Base-by-base conservation (phyloP, 2,329 filamentous ascomycete species). In the Atkinsonella hypoxylon region DNA sequence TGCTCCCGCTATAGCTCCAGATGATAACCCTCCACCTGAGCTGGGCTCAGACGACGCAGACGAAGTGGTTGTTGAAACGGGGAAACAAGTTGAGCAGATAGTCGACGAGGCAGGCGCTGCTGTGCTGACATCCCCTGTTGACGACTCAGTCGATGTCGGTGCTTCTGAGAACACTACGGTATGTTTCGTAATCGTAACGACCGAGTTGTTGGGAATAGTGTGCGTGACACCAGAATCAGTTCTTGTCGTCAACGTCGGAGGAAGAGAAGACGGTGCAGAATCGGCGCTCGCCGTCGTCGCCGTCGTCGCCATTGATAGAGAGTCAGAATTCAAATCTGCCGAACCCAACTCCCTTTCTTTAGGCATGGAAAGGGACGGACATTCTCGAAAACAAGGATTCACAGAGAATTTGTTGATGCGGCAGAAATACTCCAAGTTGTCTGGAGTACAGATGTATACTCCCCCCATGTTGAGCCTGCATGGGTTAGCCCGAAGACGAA, bases 361-460 rank as follows among this genome's bases (percentile, higher is more conserved):
- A 65, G 66, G 51, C 70, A 73, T 7, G 17, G 26, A 32, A 51
- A 54, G 2, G 26, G 30, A 42, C 20, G 49, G 36, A 18, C 41
- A 53, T 10, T 18, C 39, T 10, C 50, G 47, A 3, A 54, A 50
- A 57, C 76, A 78, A 15, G 73, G 67, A 53, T 75, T 59, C 13
- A 65, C 58, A 13, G 62, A 58, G 58, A 70, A 75, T 32, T 55
- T 54, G 55, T 61, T 68, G 45, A 48, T 40, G 13, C 45, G 52
- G 55, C 73, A 77, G 22, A 53, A 47, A 55, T 70, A 75, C 54
- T 63, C 73, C 31, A 47, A 32, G 18, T 55, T 56, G 51, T 62
- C 64, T 8, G 51, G 3, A 7, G 60, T 53, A 45, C 71, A 73
- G 45, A 20, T 8, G 30, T 17, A 36, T 26, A 2, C 31, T 45